A percentile compares a stretch with the other conserved stretches of the same genome.
These are phyloP conservation scores for Candida hispaniensis DNA, from an alignment of 805 yeast species.

Conservation along the genomic window DNA sequence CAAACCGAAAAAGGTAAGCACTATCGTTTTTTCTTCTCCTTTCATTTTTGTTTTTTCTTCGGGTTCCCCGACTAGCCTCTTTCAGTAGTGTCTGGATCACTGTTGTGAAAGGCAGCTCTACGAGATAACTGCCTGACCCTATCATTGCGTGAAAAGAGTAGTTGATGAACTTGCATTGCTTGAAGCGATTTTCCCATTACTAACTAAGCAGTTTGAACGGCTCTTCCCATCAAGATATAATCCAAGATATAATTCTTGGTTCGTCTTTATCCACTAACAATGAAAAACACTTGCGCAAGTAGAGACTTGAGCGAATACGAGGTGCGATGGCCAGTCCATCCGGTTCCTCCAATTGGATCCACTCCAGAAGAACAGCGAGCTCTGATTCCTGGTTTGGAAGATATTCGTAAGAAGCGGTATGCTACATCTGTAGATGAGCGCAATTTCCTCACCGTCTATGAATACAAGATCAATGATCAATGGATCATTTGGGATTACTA, in stretches of 20 bases:
- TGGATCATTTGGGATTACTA: constrained; percentile 80
- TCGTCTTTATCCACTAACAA: not conserved
- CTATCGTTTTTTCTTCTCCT: no score
- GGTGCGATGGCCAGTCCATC: constrained; percentile 25
- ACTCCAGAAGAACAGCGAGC: constrained; percentile 16
- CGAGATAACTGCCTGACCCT: no score
- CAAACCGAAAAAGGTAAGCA: no score
- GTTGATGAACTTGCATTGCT: no score
- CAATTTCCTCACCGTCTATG: constrained; percentile 57
- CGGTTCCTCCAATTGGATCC: constrained; percentile 18
- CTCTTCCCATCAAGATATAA: no score
- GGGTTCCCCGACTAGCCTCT: no score
- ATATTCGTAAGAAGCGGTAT: constrained; percentile 31
- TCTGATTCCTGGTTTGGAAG: constrained; percentile 18
- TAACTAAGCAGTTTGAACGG: no score
- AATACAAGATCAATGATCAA: constrained; percentile 56
- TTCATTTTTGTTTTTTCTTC: no score
- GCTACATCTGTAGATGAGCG: constrained; percentile 68
- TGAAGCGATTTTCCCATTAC: no score
- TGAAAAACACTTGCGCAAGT: constrained; percentile 1
- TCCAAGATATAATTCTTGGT: not conserved
- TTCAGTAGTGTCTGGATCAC: no score
- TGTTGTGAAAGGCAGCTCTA: no score
- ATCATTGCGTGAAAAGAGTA: no score
- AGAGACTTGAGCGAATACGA: constrained; percentile 19